Conservation (phyloP, 116 monocot species). For the Thalassia testudinum region DNA sequence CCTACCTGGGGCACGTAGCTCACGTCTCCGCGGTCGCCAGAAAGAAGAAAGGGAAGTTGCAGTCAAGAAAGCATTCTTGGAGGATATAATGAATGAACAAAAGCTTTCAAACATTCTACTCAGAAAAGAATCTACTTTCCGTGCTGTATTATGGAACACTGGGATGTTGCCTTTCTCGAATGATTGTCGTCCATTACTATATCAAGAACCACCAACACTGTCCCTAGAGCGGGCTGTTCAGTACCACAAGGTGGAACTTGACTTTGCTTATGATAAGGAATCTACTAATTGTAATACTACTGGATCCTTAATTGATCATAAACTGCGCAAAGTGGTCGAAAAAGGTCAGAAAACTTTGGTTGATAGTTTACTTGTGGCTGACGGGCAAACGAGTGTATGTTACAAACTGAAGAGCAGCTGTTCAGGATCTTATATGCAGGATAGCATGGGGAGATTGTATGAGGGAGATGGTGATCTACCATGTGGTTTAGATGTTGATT, state of each 20-base stretch:
- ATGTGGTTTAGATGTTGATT: conserved; percentile 68
- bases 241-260: neutral
- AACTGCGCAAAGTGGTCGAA: too few species aligned
- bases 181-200: neutral
- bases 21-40: conserved; percentile 67
- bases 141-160: conserved; percentile 72
- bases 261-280: neutral
- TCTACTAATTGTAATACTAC: too few species aligned
- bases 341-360: neutral
- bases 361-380: neutral
- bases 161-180: conserved; percentile 30
- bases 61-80: conserved; percentile 77
- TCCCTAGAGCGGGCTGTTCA: neutral
- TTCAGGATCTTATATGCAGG: neutral
- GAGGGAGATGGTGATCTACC: conserved; percentile 47
- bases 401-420: too few species aligned
- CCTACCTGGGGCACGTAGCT: conserved; percentile 50
- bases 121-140: conserved; percentile 27
- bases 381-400: neutral
- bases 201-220: neutral
- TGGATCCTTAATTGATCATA: too few species aligned
- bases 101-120: conserved; percentile 35
- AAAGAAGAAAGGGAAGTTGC: conserved; percentile 88
- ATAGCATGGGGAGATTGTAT: conserved; percentile 5
- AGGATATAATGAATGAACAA: conserved; percentile 66